These are phyloP conservation scores for Takashimella tepidaria DNA, from an alignment of 1,284 basidiomycete species.

Conservation along the genomic window DNA sequence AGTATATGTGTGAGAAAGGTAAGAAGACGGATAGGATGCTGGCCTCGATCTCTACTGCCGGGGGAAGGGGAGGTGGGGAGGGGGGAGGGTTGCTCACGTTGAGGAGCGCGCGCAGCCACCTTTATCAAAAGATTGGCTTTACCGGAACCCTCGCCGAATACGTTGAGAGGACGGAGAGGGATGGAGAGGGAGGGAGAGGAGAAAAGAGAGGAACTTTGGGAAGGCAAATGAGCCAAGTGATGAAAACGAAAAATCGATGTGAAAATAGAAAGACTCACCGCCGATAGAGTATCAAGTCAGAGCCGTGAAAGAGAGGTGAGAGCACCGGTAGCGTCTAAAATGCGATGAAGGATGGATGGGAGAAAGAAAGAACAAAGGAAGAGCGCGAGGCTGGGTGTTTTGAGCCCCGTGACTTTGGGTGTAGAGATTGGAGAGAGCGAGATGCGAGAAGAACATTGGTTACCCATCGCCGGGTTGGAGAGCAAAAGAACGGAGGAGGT, in stretches of 20 bases:
- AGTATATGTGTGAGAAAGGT: too few species aligned
- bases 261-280: too few species aligned
- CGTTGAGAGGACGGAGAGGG: background rate
- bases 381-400: background rate
- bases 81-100: too few species aligned
- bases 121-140: constrained; percentile 15
- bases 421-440: background rate
- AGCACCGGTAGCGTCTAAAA: too few species aligned
- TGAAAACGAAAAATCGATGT: too few species aligned
- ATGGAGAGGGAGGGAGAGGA: background rate
- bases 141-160: background rate
- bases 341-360: background rate
- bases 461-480: too few species aligned
- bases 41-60: background rate
- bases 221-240: background rate
- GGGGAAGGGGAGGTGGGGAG: too few species aligned
- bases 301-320: constrained; percentile 1
- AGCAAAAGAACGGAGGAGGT: background rate
- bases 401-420: background rate
- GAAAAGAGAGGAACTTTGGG: background rate
- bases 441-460: background rate
- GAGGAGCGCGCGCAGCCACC: constrained; percentile 16
- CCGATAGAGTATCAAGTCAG: background rate
- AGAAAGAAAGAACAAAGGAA: background rate
- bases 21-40: background rate